Conservation (phyloP, 805 yeast species). For the Torulaspora delbrueckii region DNA sequence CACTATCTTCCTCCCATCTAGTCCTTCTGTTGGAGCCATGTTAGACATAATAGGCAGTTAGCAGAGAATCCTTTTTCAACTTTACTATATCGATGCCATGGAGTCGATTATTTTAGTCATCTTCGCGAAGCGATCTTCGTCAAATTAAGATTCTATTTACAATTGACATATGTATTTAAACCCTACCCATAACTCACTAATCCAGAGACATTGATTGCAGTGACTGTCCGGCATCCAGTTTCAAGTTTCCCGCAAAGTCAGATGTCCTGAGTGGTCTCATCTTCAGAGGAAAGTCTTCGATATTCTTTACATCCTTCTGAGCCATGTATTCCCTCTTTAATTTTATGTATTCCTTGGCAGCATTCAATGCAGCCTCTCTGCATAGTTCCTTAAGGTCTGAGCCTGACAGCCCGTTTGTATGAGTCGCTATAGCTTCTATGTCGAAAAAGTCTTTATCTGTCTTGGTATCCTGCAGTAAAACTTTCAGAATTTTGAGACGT, state of each 20-base stretch:
- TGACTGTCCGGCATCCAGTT: slow-evolving; percentile 23
- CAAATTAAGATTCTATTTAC: background rate
- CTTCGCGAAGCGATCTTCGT: background rate
- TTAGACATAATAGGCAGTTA: slow-evolving; percentile 1
- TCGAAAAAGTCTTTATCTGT: slow-evolving; percentile 55
- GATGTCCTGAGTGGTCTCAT: slow-evolving; percentile 60
- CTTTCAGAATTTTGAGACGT: slow-evolving; percentile 62
- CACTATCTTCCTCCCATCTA: slow-evolving; percentile 61
- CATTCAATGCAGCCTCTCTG: slow-evolving; percentile 86
- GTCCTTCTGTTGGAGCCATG: slow-evolving; percentile 45
- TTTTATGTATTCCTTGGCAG: slow-evolving; percentile 80
- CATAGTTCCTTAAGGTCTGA: slow-evolving; percentile 88
- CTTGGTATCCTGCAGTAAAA: slow-evolving; percentile 61
- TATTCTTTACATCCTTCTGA: slow-evolving; percentile 9
- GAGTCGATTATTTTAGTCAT: slow-evolving; percentile 1
- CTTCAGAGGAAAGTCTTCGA: slow-evolving; percentile 36
- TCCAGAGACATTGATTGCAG: slow-evolving; percentile 23
- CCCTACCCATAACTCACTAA: slow-evolving; percentile 4
- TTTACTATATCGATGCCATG: background rate
- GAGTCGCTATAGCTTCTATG: slow-evolving; percentile 50
- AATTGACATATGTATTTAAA: background rate
- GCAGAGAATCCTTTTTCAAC: too few species aligned
- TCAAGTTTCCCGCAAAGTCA: slow-evolving; percentile 49
- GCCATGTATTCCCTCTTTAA: slow-evolving; percentile 44
- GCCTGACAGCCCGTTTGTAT: slow-evolving; percentile 78